These are phyloP conservation scores for Suillus bovinus DNA, from an alignment of 768 basidiomycete genomes.

Conservation along the genomic window DNA sequence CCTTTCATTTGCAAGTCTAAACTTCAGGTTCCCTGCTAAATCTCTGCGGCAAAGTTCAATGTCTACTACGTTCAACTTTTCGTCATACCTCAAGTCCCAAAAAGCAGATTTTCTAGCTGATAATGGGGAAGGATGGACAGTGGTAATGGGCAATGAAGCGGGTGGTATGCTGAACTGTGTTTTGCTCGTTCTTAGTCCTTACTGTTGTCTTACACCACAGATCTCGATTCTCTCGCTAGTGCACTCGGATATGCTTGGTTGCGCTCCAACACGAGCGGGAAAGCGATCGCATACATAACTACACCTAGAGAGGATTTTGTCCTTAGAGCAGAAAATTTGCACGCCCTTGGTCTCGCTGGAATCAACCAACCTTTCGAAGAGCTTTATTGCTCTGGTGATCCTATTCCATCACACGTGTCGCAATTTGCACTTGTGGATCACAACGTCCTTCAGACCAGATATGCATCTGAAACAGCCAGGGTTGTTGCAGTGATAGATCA, in stretches of 20 bases:
- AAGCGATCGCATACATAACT: constrained; percentile 70
- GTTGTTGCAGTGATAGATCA: constrained; percentile 89
- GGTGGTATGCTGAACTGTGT: constrained; percentile 58
- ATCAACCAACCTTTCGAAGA: constrained; percentile 34
- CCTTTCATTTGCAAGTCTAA: background rate
- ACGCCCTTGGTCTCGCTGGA: background rate
- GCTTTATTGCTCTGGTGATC: constrained; percentile 70
- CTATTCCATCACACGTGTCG: constrained; percentile 40
- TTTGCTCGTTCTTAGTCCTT: constrained; percentile 1
- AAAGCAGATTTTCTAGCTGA: constrained; percentile 66
- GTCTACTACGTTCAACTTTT: constrained; percentile 26
- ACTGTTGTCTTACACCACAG: constrained; percentile 39
- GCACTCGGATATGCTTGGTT: constrained; percentile 85
- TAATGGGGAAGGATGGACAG: constrained; percentile 66
- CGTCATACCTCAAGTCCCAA: constrained; percentile 42
- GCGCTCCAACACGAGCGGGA: constrained; percentile 49
- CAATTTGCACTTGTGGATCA: constrained; percentile 89
- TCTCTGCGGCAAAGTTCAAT: constrained; percentile 13
- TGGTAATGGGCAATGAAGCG: constrained; percentile 96
- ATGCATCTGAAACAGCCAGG: constrained; percentile 38
- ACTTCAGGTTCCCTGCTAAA: background rate
- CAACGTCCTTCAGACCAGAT: constrained; percentile 61
- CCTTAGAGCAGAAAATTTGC: constrained; percentile 54
- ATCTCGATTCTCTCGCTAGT: constrained; percentile 88
- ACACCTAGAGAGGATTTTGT: constrained; percentile 65